phyloP scores from a whole-genome alignment of 192 early-diverging fungal species.

The Linnemannia schmuckeri region DNA sequence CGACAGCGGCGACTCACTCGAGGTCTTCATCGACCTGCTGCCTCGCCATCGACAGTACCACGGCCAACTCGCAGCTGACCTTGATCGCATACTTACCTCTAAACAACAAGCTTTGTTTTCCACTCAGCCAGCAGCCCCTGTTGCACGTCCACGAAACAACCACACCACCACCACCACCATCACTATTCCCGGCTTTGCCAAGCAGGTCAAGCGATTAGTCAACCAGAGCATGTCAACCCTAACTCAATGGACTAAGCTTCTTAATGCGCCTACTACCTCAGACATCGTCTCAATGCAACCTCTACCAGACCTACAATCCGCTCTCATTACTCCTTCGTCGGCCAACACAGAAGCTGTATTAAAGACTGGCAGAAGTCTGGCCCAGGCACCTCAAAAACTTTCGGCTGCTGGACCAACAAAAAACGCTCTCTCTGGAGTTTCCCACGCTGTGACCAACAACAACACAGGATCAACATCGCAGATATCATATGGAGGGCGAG shows the following conservation, averaged over 20 bases:
- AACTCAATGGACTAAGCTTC: constrained; percentile 37
- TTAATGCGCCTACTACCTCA: constrained; percentile 6
- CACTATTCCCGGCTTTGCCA: not conserved
- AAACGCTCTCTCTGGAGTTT: not conserved
- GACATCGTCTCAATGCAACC: not conserved
- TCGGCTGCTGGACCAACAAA: not conserved
- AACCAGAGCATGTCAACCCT: constrained; percentile 34
- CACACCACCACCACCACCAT: not conserved
- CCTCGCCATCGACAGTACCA: constrained; percentile 30
- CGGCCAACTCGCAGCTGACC: constrained; percentile 10
- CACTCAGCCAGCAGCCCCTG: not conserved
- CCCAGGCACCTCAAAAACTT: too few relatives aligned
- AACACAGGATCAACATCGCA: not conserved
- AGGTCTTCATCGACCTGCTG: constrained; percentile 19
- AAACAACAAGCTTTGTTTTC: not conserved
- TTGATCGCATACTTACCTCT: constrained; percentile 6
- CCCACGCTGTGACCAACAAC: not conserved
- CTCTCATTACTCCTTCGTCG: not conserved
- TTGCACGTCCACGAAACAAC: not conserved
- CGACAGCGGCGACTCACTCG: constrained; percentile 1
- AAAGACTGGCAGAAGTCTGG: too few relatives aligned
- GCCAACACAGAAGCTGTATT: not conserved
- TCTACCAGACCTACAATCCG: not conserved
- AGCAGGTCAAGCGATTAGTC: constrained; percentile 43
- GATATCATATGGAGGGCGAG: not conserved